Conservation (phyloP, 305 asterid genomes). For the Ilex paraguariensis region DNA sequence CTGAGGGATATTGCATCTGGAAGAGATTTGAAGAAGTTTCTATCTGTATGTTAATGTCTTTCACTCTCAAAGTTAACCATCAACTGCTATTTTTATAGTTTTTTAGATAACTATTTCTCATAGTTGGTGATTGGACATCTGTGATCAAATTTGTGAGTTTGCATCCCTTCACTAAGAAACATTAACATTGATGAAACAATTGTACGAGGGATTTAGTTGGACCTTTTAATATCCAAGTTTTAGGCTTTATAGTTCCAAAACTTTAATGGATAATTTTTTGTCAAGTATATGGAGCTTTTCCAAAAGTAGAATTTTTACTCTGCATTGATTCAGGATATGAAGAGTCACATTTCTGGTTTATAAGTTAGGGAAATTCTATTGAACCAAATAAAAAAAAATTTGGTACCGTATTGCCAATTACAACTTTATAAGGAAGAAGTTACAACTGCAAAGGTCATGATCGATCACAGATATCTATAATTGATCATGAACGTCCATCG, state of each 20-base stretch:
- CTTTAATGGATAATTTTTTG: no score
- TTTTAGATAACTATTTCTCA: not conserved
- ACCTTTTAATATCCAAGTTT: no score
- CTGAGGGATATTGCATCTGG: conserved; percentile 72
- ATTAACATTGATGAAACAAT: not conserved
- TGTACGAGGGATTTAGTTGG: no score
- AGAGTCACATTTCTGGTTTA: not conserved
- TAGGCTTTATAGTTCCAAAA: no score
- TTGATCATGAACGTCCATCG: no score
- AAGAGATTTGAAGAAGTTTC: conserved; percentile 64
- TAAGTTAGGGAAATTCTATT: not conserved
- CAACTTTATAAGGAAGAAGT: no score
- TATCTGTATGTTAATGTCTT: conserved; percentile 38
- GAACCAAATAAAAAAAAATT: no score
- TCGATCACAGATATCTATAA: no score
- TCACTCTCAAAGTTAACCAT: not conserved
- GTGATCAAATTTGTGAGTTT: not conserved
- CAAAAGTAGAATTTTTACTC: not conserved
- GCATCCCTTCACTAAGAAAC: no score
- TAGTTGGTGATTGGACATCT: no score
- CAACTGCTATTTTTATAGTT: not conserved
- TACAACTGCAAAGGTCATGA: no score
- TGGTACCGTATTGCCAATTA: no score
- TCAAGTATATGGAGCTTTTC: not conserved
- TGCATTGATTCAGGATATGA: not conserved